These are phyloP conservation scores for Tagetes erecta DNA, from an alignment of 129 eudicot genomes.

Conservation along the genomic window DNA sequence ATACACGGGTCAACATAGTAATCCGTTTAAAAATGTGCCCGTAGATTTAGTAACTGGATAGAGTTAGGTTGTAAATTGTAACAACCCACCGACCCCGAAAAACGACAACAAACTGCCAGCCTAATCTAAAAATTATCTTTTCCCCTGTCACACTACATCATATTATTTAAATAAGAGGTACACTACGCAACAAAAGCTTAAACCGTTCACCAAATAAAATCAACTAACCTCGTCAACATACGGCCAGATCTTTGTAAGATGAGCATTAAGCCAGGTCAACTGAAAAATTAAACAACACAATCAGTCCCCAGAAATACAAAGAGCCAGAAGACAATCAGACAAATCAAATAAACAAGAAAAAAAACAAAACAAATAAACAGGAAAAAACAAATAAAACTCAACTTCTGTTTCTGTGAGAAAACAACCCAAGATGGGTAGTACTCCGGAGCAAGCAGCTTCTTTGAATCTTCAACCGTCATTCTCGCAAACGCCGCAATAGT, in stretches of 20 bases:
- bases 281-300: slow-evolving; percentile 44
- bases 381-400: slow-evolving; percentile 24
- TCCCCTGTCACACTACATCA: not conserved
- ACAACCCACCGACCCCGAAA: not conserved
- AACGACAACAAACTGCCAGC: not conserved
- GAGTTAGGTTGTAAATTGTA: not conserved
- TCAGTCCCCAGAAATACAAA: slow-evolving; percentile 27
- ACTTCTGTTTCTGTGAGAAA: slow-evolving; percentile 87
- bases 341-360: not conserved
- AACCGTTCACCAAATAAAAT: not conserved
- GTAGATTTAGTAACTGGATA: not conserved
- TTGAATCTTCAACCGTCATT: slow-evolving; percentile 99
- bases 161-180: not conserved
- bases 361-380: slow-evolving; percentile 1
- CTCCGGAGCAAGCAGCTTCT: slow-evolving; percentile 75
- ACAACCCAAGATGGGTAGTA: slow-evolving; percentile 95
- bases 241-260: slow-evolving; percentile 95
- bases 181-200: slow-evolving; percentile 14
- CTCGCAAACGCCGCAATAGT: slow-evolving; percentile 94
- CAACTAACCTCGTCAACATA: slow-evolving; percentile 72
- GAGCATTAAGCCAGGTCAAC: slow-evolving; percentile 85
- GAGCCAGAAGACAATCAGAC: not conserved
- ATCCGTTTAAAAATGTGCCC: not conserved
- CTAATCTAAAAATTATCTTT: not conserved
- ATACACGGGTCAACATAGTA: not conserved